Percentiles rank a stretch among this genome's conserved stretches.
These are phyloP conservation scores for Xylaria nigripes DNA, from an alignment of 495 filamentous ascomycete species.

Conservation along the genomic window DNA sequence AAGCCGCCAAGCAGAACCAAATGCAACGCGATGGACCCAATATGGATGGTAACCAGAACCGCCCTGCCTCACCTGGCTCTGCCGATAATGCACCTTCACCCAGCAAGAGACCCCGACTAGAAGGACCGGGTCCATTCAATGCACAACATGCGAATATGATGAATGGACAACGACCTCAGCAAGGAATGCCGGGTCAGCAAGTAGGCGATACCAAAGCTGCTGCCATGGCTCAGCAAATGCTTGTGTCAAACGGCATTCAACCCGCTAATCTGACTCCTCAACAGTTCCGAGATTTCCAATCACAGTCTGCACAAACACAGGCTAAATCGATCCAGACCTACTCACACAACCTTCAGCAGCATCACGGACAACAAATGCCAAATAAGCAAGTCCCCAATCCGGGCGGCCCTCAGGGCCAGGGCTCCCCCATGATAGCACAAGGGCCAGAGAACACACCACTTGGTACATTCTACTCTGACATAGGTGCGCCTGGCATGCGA, in stretches of 20 bases:
- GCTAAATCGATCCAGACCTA: slow-evolving; percentile 80
- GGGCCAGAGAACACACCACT: slow-evolving; percentile 59
- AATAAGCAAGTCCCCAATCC: slow-evolving; percentile 52
- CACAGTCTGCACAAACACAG: slow-evolving; percentile 52
- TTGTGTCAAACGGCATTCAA: slow-evolving; percentile 71
- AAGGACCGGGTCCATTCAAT: slow-evolving; percentile 57
- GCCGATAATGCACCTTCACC: slow-evolving; percentile 87
- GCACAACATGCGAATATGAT: slow-evolving; percentile 61
- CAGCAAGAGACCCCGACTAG: slow-evolving; percentile 83
- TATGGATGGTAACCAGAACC: slow-evolving; percentile 75
- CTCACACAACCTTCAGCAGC: slow-evolving; percentile 70
- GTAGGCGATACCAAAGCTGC: slow-evolving; percentile 48
- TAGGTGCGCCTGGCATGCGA: slow-evolving; percentile 46
- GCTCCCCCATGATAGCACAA: slow-evolving; percentile 69
- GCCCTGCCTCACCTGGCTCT: slow-evolving; percentile 71
- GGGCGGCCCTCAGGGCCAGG: slow-evolving; percentile 51
- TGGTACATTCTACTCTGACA: slow-evolving; percentile 55
- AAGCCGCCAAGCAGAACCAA: slow-evolving; percentile 54
- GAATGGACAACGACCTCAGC: slow-evolving; percentile 66
- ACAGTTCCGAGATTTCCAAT: slow-evolving; percentile 67
- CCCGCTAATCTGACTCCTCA: slow-evolving; percentile 62
- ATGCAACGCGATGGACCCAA: slow-evolving; percentile 83
- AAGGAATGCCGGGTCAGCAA: slow-evolving; percentile 65
- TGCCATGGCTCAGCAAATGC: slow-evolving; percentile 43
- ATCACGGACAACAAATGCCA: slow-evolving; percentile 71